Base-by-base conservation (phyloP, 1,139 yeast genomes). In the Candida pseudoviswanathii region DNA sequence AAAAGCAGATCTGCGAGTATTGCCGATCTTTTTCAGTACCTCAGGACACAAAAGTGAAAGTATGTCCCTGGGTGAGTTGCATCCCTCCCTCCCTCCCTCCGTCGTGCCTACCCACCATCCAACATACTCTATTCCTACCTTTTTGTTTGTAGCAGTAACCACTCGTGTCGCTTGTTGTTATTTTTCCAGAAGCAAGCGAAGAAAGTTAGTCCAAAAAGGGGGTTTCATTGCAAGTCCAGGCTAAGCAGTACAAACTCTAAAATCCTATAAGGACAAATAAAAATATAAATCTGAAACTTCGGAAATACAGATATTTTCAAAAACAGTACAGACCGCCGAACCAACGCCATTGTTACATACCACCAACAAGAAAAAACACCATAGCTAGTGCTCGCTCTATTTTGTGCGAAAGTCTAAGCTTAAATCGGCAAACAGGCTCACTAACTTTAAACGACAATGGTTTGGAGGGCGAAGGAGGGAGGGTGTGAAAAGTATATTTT, bases 141-240 rank as follows among this genome's bases (percentile, higher is more conserved):
- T 33, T 5, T 33, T 33, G 4, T 33, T 33, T 33, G 24, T 33
- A 16, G 16, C 11, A 32, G 16, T 4, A 30, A n/a, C 10, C 11
- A 32, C 10, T 32, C 11, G 34, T 2, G 11, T 32, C 34, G 34
- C n/a, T 32, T 32, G 34, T 32, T 32, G 34, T 33, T 5, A 16
- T 33, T 16, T 33, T 33, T 33, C 9, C 21, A 16, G 16, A 33
- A 11, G 37, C 37, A 33, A 33, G 37, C 37, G 37, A 33, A 33
- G 37, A 33, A 33, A 33, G 37, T 33, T 33, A 33, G 37, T 33
- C 37, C 37, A 33, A 11, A 33, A 33, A 33, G 37, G 37, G 37
- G 37, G 22, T 33, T 33, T n/a, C 37, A 4, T 33, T n/a, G 22
- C 16, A 33, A 3, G 21, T 16, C 24, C 37, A 33, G 37, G 37